Evolutionary conservation across 2,329 filamentous ascomycete species (phyloP).

Genomic region (Nothomitra cinnamomea): DNA sequence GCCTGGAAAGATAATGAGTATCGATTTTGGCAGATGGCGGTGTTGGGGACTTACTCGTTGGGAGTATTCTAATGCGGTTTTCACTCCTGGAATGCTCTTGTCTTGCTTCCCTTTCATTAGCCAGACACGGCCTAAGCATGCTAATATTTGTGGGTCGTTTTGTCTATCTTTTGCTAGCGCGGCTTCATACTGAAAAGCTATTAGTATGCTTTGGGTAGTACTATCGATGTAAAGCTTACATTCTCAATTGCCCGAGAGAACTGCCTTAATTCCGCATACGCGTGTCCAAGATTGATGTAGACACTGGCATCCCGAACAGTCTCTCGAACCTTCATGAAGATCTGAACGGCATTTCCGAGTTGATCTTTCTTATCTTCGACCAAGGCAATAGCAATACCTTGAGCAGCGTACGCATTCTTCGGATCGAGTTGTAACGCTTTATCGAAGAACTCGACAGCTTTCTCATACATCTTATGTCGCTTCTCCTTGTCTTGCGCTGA

Average conservation of each 20-base stretch:
- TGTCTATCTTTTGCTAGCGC: constrained; percentile 66
- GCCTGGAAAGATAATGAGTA: constrained; percentile 31
- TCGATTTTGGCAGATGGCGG: background rate
- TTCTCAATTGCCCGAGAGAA: constrained; percentile 83
- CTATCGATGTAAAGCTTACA: constrained; percentile 25
- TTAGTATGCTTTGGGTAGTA: too few species aligned
- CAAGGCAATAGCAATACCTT: constrained; percentile 86
- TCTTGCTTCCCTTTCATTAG: constrained; percentile 61
- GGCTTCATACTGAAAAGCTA: constrained; percentile 50
- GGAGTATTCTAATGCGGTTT: constrained; percentile 45
- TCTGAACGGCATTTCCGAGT: constrained; percentile 59
- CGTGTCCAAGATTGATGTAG: constrained; percentile 83
- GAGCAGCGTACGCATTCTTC: constrained; percentile 88
- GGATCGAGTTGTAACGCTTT: constrained; percentile 91
- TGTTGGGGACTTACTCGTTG: constrained; percentile 22
- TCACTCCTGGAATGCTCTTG: constrained; percentile 42
- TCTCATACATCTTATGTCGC: constrained; percentile 68
- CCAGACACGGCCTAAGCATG: constrained; percentile 79
- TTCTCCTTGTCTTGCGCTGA: constrained; percentile 84
- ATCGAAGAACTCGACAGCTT: constrained; percentile 95
- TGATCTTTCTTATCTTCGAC: constrained; percentile 83
- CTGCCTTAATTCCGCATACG: constrained; percentile 79
- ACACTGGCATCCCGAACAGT: constrained; percentile 78
- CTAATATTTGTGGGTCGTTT: constrained; percentile 62
- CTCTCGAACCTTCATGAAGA: constrained; percentile 81